These are phyloP conservation scores for Talaromyces amestolkiae DNA, from an alignment of 2,329 filamentous ascomycete genomes.

Conservation along the genomic window DNA sequence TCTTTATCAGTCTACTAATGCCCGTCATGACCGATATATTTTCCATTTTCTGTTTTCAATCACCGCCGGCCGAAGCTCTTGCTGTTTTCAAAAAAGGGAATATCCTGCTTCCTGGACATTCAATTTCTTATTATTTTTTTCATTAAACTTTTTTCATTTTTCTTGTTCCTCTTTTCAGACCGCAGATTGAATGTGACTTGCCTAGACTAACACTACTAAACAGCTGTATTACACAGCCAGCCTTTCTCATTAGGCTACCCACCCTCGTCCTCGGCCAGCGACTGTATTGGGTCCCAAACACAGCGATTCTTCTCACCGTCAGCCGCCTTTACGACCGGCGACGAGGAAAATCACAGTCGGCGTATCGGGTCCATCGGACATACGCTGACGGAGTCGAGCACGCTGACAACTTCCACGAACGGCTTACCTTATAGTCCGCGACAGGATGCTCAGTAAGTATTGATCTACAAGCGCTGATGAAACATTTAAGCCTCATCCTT, in stretches of 20 bases:
- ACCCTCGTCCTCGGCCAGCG: conserved; percentile 39
- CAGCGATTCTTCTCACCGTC: conserved; percentile 36
- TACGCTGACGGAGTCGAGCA: conserved; percentile 43
- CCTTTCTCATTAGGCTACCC: conserved; percentile 38
- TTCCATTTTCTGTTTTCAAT: neutral
- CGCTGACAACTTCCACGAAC: conserved; percentile 42
- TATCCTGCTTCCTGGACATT: neutral
- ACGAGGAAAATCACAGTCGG: conserved; percentile 50
- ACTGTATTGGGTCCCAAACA: conserved; percentile 34
- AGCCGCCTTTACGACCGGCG: conserved; percentile 33
- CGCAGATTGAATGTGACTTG: conserved; percentile 7
- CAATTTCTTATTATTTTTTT: neutral
- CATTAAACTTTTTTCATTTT: neutral
- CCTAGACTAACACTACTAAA: conserved; percentile 16
- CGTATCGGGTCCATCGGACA: conserved; percentile 52
- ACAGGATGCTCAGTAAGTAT: conserved; percentile 56
- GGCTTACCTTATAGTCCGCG: conserved; percentile 53
- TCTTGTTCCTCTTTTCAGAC: conserved; percentile 19
- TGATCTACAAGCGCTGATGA: conserved; percentile 18
- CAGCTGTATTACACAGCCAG: conserved; percentile 36
- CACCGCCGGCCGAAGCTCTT: neutral
- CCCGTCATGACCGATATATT: neutral
- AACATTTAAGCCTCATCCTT: conserved; percentile 1
- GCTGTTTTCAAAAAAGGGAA: neutral
- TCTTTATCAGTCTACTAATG: conserved; percentile 3